A percentile compares a stretch with the other conserved stretches of the same genome.
These are phyloP conservation scores for Plasmodium knowlesi DNA, from an alignment of 169 alveolate genomes.

Conservation along the genomic window DNA sequence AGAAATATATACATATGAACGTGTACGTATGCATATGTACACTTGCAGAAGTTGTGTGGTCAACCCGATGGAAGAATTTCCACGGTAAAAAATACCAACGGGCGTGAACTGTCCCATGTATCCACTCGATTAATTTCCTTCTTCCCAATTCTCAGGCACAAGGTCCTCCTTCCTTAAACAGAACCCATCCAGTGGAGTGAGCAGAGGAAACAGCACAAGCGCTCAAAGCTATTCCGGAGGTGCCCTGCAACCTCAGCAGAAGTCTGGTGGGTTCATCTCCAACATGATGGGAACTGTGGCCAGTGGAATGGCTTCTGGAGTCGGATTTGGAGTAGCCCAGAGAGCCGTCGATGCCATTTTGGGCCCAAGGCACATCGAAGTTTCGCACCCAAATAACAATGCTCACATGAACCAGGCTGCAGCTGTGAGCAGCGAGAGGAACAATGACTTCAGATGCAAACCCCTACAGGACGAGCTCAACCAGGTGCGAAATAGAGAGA, in stretches of 20 bases:
- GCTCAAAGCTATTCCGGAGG: slow-evolving; percentile 61
- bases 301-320: slow-evolving; percentile 78
- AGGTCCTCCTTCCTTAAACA: slow-evolving; percentile 42
- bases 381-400: slow-evolving; percentile 53
- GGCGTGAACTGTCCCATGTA: background rate
- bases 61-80: background rate
- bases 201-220: slow-evolving; percentile 40
- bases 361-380: slow-evolving; percentile 76
- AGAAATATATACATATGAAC: background rate
- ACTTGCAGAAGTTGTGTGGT: background rate
- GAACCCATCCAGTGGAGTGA: slow-evolving; percentile 27
- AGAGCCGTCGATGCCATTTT: slow-evolving; percentile 73
- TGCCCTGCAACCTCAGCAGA: slow-evolving; percentile 34
- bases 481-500: slow-evolving; percentile 27
- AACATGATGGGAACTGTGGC: slow-evolving; percentile 77
- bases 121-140: background rate
- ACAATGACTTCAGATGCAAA: slow-evolving; percentile 32
- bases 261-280: slow-evolving; percentile 63
- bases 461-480: slow-evolving; percentile 51
- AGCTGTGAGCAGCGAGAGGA: slow-evolving; percentile 54
- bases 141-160: slow-evolving; percentile 14
- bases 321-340: slow-evolving; percentile 78
- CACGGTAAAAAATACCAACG: background rate
- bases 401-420: slow-evolving; percentile 32
- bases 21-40: background rate